Percentiles rank a stretch among this genome's conserved stretches.
These are phyloP conservation scores for Chlamydomonas urium DNA, from an alignment of 139 green algal species.

Conservation along the genomic window DNA sequence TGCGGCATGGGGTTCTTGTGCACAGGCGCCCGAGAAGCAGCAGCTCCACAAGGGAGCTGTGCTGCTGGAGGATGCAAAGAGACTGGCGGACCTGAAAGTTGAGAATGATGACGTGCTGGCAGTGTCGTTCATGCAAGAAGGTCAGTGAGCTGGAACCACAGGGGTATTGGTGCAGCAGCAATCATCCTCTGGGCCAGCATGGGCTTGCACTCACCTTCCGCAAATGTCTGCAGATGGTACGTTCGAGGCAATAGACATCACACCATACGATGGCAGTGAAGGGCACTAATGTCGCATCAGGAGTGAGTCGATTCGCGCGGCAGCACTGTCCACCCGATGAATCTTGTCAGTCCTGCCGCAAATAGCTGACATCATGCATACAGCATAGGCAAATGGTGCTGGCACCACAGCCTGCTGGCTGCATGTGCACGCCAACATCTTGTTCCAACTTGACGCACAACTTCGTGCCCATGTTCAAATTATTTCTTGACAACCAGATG, in stretches of 20 bases:
- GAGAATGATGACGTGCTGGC: conserved; percentile 80
- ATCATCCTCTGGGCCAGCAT: not conserved
- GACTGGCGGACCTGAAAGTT: conserved; percentile 73
- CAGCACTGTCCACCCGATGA: no score
- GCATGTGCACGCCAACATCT: no score
- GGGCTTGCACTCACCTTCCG: not conserved
- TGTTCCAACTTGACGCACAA: no score
- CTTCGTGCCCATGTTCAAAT: no score
- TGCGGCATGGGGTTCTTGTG: not conserved
- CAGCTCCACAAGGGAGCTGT: conserved; percentile 43
- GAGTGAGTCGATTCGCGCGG: no score
- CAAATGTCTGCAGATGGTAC: conserved; percentile 24
- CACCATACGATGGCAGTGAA: conserved; percentile 21
- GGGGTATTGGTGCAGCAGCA: not conserved
- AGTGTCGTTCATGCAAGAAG: conserved; percentile 57
- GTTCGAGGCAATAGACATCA: conserved; percentile 38
- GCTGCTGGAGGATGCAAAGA: conserved; percentile 71
- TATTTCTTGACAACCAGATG: no score
- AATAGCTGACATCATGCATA: no score
- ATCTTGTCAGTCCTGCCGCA: no score
- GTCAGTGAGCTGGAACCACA: conserved; percentile 17
- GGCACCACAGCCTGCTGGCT: no score
- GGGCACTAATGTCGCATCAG: no score
- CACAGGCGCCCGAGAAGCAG: conserved; percentile 66
- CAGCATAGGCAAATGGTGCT: no score